Conservation (phyloP, 2,329 filamentous ascomycete species). For the Fusarium euwallaceae region DNA sequence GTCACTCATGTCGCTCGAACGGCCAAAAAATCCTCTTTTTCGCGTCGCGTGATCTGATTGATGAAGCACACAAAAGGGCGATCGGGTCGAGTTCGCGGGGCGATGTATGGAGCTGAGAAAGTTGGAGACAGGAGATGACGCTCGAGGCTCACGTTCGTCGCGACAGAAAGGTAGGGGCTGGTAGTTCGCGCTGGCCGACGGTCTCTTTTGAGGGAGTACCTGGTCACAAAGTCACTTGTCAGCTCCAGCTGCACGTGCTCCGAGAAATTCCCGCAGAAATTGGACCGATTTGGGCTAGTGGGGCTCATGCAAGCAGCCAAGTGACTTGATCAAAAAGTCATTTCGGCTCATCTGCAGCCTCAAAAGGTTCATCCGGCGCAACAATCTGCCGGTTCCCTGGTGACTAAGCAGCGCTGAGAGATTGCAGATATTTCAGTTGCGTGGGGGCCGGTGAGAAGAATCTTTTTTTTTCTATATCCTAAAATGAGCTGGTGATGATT, state of each 20-base stretch:
- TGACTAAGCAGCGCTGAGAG: slow-evolving; percentile 45
- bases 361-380: slow-evolving; percentile 33
- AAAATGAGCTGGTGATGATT: slow-evolving; percentile 73
- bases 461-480: slow-evolving; percentile 49
- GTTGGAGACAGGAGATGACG: slow-evolving; percentile 42
- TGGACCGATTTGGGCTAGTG: slow-evolving; percentile 22
- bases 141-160: slow-evolving; percentile 36
- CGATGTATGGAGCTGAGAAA: slow-evolving; percentile 29
- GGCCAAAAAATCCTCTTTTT: background rate
- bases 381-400: slow-evolving; percentile 37
- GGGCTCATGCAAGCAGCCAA: slow-evolving; percentile 31
- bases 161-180: slow-evolving; percentile 47
- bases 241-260: slow-evolving; percentile 28
- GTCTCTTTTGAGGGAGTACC: slow-evolving; percentile 38
- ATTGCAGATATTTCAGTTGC: slow-evolving; percentile 39
- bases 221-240: slow-evolving; percentile 29
- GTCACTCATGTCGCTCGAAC: slow-evolving; percentile 72
- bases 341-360: slow-evolving; percentile 17
- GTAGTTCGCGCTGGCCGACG: slow-evolving; percentile 38
- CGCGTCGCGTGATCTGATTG: slow-evolving; percentile 32
- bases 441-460: slow-evolving; percentile 28
- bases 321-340: slow-evolving; percentile 25
- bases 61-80: slow-evolving; percentile 1
- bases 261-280: slow-evolving; percentile 5
- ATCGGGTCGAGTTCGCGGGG: slow-evolving; percentile 10